A percentile compares a stretch with the other conserved stretches of the same genome.
These are phyloP conservation scores for Candida mattraensis DNA, from an alignment of 805 yeast species.

Conservation along the genomic window DNA sequence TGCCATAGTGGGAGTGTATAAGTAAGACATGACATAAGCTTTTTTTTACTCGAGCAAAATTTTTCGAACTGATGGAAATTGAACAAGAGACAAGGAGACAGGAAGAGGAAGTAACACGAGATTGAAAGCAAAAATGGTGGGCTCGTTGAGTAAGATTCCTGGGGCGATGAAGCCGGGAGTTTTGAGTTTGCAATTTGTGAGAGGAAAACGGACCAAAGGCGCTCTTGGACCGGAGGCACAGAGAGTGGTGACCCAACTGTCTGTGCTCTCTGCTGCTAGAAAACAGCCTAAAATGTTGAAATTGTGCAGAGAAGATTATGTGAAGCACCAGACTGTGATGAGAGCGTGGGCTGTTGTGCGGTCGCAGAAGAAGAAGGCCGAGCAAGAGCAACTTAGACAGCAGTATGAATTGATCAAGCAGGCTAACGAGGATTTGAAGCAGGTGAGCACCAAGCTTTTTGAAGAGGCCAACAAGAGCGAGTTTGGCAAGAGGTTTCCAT, in stretches of 20 bases:
- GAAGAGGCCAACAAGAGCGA: slow-evolving; percentile 61
- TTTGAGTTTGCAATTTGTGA: slow-evolving; percentile 44
- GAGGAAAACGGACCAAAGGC: slow-evolving; percentile 33
- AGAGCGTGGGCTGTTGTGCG: slow-evolving; percentile 77
- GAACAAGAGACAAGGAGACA: no score
- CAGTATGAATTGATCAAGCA: slow-evolving; percentile 66
- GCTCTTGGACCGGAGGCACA: slow-evolving; percentile 33
- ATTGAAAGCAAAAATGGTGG: slow-evolving; percentile 6
- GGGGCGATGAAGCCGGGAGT: slow-evolving; percentile 3
- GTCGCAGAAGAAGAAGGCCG: slow-evolving; percentile 47
- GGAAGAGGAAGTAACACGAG: no score
- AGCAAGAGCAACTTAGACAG: slow-evolving; percentile 43
- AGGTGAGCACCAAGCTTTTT: slow-evolving; percentile 53
- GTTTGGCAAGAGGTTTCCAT: slow-evolving; percentile 64
- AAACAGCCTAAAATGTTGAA: slow-evolving; percentile 84
- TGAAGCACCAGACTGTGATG: slow-evolving; percentile 79
- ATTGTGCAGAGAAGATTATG: slow-evolving; percentile 73
- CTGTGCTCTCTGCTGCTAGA: slow-evolving; percentile 82
- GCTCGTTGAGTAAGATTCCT: slow-evolving; percentile 6
- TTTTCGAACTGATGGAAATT: no score
- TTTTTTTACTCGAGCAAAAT: no score
- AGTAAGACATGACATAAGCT: no score
- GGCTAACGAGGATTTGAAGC: slow-evolving; percentile 72
- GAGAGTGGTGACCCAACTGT: slow-evolving; percentile 50
- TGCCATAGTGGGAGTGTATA: no score